Percentiles rank a stretch among this genome's conserved stretches.
These are phyloP conservation scores for Populus simonii DNA, from an alignment of 345 rosid genomes.

Conservation along the genomic window DNA sequence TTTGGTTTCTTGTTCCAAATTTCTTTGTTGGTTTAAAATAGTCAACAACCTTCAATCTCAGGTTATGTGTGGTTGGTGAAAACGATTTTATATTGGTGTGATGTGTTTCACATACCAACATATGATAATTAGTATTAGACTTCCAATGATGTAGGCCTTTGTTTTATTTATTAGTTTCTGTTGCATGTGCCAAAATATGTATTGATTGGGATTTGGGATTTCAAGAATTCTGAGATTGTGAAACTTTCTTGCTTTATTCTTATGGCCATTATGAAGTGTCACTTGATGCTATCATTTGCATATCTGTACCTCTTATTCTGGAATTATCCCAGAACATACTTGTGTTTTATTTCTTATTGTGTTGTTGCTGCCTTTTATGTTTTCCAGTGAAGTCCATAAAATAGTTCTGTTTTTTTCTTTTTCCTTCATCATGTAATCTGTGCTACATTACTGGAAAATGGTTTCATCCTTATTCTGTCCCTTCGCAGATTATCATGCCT, in stretches of 20 bases:
- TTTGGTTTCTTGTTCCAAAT: conserved; percentile 6
- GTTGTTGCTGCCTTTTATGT: background rate
- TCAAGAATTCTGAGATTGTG: too few species aligned
- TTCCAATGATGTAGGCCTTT: background rate
- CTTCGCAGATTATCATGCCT: conserved; percentile 82
- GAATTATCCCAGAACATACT: background rate
- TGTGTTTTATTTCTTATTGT: background rate
- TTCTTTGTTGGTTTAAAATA: background rate
- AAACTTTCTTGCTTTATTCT: too few species aligned
- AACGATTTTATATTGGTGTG: background rate
- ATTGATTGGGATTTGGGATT: too few species aligned
- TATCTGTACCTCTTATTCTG: background rate
- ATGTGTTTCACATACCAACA: background rate
- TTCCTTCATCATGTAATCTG: background rate
- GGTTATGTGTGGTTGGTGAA: background rate
- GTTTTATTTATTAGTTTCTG: too few species aligned
- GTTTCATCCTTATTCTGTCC: conserved; percentile 42
- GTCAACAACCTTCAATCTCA: background rate
- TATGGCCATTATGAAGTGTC: too few species aligned
- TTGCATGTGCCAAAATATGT: too few species aligned
- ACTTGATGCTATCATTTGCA: too few species aligned
- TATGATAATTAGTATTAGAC: background rate
- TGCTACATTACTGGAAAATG: background rate
- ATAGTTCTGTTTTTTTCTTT: background rate
- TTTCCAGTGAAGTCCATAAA: background rate